These are phyloP conservation scores for Cryptosporidium andersoni DNA, from an alignment of 169 alveolate genomes.

Conservation along the genomic window DNA sequence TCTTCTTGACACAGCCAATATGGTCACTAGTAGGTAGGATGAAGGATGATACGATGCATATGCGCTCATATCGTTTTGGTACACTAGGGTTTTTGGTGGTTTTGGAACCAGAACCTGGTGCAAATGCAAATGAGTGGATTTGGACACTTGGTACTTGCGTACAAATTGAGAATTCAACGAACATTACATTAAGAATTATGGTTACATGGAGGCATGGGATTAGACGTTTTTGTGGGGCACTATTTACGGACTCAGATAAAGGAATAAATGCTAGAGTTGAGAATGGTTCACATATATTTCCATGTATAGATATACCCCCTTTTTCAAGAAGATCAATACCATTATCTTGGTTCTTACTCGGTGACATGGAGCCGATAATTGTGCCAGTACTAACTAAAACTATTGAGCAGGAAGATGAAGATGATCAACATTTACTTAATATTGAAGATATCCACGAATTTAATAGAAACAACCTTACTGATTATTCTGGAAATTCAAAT, in stretches of 20 bases:
- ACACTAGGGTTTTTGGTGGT: slow-evolving; percentile 46
- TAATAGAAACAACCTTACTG: not conserved
- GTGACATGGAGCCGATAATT: slow-evolving; percentile 64
- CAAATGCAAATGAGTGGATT: slow-evolving; percentile 60
- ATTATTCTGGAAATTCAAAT: not conserved
- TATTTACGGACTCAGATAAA: slow-evolving; percentile 38
- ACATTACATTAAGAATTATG: slow-evolving; percentile 34
- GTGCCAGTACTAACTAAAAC: slow-evolving; percentile 24
- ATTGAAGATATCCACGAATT: not conserved
- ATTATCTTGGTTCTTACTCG: slow-evolving; percentile 54
- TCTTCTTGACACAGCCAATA: slow-evolving; percentile 31
- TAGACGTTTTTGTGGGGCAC: slow-evolving; percentile 52
- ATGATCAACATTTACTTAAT: slow-evolving; percentile 2
- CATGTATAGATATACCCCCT: slow-evolving; percentile 58
- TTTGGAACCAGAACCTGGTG: slow-evolving; percentile 68
- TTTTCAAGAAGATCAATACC: slow-evolving; percentile 68
- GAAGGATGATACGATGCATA: slow-evolving; percentile 52
- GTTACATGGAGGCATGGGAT: slow-evolving; percentile 67
- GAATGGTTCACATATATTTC: slow-evolving; percentile 7
- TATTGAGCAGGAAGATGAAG: slow-evolving; percentile 6
- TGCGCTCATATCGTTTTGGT: slow-evolving; percentile 51
- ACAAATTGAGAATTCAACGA: slow-evolving; percentile 62
- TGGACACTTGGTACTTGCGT: slow-evolving; percentile 69
- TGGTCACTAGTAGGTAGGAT: slow-evolving; percentile 61
- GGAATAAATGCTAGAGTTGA: not conserved